These are phyloP conservation scores for Rhynchosporium secalis DNA, from an alignment of 2,329 filamentous ascomycete species.

Conservation along the genomic window DNA sequence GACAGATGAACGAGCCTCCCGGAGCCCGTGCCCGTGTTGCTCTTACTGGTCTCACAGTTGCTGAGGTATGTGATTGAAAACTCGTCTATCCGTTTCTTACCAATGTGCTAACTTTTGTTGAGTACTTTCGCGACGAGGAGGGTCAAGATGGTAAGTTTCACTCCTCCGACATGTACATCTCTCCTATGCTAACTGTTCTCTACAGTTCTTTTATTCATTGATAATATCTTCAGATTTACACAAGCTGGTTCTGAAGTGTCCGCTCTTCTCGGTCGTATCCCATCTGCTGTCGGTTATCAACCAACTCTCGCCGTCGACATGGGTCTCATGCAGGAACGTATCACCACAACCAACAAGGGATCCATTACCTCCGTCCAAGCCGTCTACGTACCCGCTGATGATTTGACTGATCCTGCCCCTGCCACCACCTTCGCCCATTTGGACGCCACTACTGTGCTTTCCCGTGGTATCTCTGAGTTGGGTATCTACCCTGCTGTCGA, in stretches of 20 bases:
- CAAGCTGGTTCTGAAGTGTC: conserved; percentile 99
- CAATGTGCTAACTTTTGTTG: conserved; percentile 58
- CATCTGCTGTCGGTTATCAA: conserved; percentile 99
- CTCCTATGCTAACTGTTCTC: conserved; percentile 32
- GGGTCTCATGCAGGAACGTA: conserved; percentile 99
- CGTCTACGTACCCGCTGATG: conserved; percentile 99
- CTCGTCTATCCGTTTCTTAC: neutral
- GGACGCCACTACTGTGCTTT: conserved; percentile 99
- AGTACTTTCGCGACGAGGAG: conserved; percentile 75
- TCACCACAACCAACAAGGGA: conserved; percentile 98
- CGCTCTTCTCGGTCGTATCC: conserved; percentile 98
- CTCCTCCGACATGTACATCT: neutral
- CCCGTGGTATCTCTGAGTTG: conserved; percentile 99
- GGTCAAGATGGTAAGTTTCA: conserved; percentile 77
- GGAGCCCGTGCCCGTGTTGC: conserved; percentile 99
- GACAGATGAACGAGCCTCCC: conserved; percentile 99
- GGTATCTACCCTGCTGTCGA: conserved; percentile 99
- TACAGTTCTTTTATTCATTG: conserved; percentile 94
- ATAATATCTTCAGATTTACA: conserved; percentile 99
- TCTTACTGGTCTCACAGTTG: conserved; percentile 66
- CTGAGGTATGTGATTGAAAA: no score
- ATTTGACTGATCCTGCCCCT: conserved; percentile 99
- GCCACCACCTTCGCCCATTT: conserved; percentile 99
- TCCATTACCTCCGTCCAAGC: conserved; percentile 99
- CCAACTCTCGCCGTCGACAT: conserved; percentile 98